Evolutionary conservation across 163 green algal species (phyloP), one percentile per base, ranked within the genome.

Genomic region (Scenedesmus sp.): DNA sequence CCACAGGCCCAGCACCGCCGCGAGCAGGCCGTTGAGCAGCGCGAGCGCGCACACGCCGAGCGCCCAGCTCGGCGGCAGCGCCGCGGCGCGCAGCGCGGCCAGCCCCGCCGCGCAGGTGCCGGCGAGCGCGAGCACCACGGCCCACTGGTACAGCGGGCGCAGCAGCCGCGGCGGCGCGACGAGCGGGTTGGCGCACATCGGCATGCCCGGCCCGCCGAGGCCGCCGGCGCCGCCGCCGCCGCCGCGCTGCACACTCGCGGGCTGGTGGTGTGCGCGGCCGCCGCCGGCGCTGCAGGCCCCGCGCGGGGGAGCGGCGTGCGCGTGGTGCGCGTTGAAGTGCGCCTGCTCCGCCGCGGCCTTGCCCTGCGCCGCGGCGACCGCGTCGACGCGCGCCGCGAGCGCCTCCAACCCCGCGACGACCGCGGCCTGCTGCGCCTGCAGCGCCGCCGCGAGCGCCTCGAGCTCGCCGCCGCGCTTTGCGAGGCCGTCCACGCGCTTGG

Each of bases 401-500:
- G 51, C 45, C 24, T 22, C 66, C 3, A 83, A 33, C 0, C 71
- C 70, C 33, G 36, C 24, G 6, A 54, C 42, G 18, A 83, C 42
- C 47, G 80, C 63, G 3, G 42, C 54, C 15, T 75, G 50, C 50
- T 75, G 47, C 24, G 10, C 29, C 3, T 47, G 26, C 53, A 85
- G 64, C 9, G 53, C 42, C 3, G 62, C 60, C 17, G 80, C 60
- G 4, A 69, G 39, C 7, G 26, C 54, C 66, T 86, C 78, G 57
- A 81, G 34, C 47, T 84, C 83, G 10, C 26, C 80, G 48, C 70
- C 57, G 31, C 78, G 62, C 24, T 73, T 81, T 24, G 77, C 77
- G 3, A 89, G 71, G 13, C 71, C 76, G 13, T 88, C 85, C 54
- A 86, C 65, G 48, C 84, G 72, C 47, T 70, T 73, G 24, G 60